Conservation (phyloP, 768 basidiomycete species). For the Tylopilus vinaceipallidus region DNA sequence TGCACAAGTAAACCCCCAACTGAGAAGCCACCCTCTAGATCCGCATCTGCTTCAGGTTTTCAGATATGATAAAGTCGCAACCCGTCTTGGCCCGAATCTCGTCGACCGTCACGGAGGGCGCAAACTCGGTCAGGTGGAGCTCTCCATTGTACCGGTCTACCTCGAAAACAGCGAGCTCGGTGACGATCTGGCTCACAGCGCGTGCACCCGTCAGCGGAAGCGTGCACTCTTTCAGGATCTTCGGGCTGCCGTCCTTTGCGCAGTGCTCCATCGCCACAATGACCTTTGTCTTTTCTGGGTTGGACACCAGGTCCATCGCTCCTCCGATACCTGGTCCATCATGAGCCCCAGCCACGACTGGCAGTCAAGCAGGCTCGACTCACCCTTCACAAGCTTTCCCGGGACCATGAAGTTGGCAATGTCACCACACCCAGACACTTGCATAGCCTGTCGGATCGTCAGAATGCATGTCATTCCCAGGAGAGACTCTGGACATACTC, state of each 20-base stretch:
- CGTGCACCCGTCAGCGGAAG: constrained; percentile 86
- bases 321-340: constrained; percentile 74
- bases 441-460: constrained; percentile 68
- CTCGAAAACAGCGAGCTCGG: constrained; percentile 85
- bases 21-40: constrained; percentile 4
- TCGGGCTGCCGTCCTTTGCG: constrained; percentile 83
- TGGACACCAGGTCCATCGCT: constrained; percentile 93
- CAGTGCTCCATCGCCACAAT: constrained; percentile 88
- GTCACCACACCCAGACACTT: constrained; percentile 86
- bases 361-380: constrained; percentile 1
- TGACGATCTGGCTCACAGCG: constrained; percentile 86
- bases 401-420: constrained; percentile 98
- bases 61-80: constrained; percentile 65
- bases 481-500: constrained; percentile 60
- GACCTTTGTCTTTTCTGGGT: constrained; percentile 89
- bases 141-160: constrained; percentile 71
- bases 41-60: constrained; percentile 49
- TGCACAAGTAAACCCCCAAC: neutral
- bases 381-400: constrained; percentile 82
- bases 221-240: constrained; percentile 76
- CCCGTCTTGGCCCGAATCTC: constrained; percentile 83
- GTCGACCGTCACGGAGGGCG: constrained; percentile 73
- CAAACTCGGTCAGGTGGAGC: constrained; percentile 72
- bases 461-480: neutral
- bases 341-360: constrained; percentile 35